Evolutionary conservation across 2,329 filamentous ascomycete species (phyloP).

Genomic region (Xylariaceae sp.): DNA sequence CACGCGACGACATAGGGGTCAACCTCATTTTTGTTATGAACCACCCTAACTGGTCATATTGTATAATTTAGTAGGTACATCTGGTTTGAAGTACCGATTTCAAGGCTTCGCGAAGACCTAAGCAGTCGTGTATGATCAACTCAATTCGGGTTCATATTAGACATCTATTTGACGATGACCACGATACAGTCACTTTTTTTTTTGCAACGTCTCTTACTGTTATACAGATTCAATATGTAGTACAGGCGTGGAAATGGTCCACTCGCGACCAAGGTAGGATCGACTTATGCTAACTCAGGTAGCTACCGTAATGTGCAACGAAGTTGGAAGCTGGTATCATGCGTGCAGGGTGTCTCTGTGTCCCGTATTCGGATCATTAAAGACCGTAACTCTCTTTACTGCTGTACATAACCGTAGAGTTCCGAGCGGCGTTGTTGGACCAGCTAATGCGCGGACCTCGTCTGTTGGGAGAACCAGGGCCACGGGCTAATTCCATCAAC

Average conservation of each 20-base stretch:
- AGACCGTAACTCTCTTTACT: slow-evolving; percentile 39
- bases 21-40: too few species aligned
- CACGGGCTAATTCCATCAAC: background rate
- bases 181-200: background rate
- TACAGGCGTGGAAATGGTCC: background rate
- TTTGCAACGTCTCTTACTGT: background rate
- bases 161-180: background rate
- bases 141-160: too few species aligned
- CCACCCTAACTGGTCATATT: too few species aligned
- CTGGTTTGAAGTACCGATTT: too few species aligned
- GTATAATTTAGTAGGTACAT: too few species aligned
- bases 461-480: too few species aligned
- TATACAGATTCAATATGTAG: slow-evolving; percentile 12
- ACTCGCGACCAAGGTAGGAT: background rate
- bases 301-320: background rate
- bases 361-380: background rate
- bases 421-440: background rate
- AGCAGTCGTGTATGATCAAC: too few species aligned
- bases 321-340: background rate
- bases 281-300: background rate
- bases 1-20: too few species aligned
- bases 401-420: slow-evolving; percentile 18
- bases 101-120: too few species aligned
- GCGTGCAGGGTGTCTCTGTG: background rate
- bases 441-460: too few species aligned